phyloP scores from a whole-genome alignment of 2,329 filamentous ascomycete genomes.

The Epicoccum nigrum region DNA sequence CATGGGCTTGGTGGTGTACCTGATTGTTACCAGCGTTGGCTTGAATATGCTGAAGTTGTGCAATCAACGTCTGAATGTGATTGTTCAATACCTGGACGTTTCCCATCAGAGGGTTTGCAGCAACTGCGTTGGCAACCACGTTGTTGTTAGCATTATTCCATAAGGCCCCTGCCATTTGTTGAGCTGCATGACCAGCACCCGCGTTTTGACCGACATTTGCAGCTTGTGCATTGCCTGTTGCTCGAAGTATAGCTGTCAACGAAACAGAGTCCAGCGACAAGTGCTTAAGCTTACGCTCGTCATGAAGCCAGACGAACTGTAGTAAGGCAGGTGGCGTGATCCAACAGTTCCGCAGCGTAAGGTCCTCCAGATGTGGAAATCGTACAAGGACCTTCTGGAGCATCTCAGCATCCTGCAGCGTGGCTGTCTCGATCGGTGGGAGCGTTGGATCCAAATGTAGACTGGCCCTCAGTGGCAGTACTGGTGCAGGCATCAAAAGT shows the following conservation, averaged over 20 bases:
- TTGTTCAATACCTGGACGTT: constrained; percentile 15
- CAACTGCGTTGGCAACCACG: constrained; percentile 8
- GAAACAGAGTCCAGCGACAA: constrained; percentile 70
- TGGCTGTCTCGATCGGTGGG: background rate
- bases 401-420: constrained; percentile 14
- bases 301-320: constrained; percentile 58
- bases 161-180: background rate
- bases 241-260: constrained; percentile 52
- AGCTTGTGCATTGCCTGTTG: constrained; percentile 11
- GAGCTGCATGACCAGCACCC: constrained; percentile 2
- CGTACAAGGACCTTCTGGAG: constrained; percentile 49
- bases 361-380: constrained; percentile 62
- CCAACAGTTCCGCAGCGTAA: constrained; percentile 74
- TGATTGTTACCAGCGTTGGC: constrained; percentile 20
- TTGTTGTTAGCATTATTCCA: constrained; percentile 17
- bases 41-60: constrained; percentile 32
- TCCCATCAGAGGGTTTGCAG: background rate
- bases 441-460: constrained; percentile 1
- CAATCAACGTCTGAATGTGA: constrained; percentile 25
- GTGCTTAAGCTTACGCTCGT: constrained; percentile 55
- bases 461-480: constrained; percentile 41
- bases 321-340: constrained; percentile 64
- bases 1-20: constrained; percentile 21
- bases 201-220: constrained; percentile 1
- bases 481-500: constrained; percentile 67